These are phyloP conservation scores for Teratosphaeria nubilosa DNA, from an alignment of 2,329 filamentous ascomycete species.

Conservation along the genomic window DNA sequence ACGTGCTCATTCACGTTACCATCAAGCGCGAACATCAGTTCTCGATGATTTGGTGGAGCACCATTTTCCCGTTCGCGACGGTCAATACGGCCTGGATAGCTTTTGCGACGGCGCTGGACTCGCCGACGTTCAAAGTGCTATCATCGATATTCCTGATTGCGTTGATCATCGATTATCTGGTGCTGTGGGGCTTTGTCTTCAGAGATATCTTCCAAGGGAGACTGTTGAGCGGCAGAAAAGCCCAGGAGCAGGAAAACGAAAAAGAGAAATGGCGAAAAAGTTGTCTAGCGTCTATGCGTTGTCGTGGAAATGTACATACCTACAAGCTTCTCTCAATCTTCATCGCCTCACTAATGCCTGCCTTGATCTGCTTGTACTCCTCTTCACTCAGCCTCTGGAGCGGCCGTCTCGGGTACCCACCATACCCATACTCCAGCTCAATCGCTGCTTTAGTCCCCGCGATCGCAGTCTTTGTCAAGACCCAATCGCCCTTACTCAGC, in stretches of 20 bases:
- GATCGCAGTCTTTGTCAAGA: constrained; percentile 70
- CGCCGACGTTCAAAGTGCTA: constrained; percentile 10
- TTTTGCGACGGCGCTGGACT: constrained; percentile 8
- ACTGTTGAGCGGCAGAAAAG: constrained; percentile 4
- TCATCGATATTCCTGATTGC: constrained; percentile 5
- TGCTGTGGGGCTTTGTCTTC: constrained; percentile 7
- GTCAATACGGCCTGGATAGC: constrained; percentile 9
- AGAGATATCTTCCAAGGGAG: constrained; percentile 6
- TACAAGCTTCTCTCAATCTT: constrained; percentile 20
- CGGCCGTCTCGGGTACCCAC: constrained; percentile 63
- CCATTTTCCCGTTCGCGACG: constrained; percentile 13
- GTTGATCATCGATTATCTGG: constrained; percentile 7
- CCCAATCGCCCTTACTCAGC: constrained; percentile 74
- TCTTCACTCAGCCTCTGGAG: constrained; percentile 56
- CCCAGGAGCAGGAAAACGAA: not conserved
- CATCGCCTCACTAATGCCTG: constrained; percentile 21
- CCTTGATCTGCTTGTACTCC: constrained; percentile 17
- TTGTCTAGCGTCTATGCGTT: not conserved
- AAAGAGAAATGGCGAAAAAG: not conserved
- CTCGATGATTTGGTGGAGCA: constrained; percentile 10
- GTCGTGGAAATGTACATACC: not conserved
- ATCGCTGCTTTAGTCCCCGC: constrained; percentile 79
- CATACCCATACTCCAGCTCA: constrained; percentile 72
- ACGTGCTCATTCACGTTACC: constrained; percentile 4
- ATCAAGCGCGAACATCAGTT: constrained; percentile 6